Percentiles rank a stretch among this genome's conserved stretches.
These are phyloP conservation scores for Oryza coarctata DNA, from an alignment of 176 grass and related monocot genomes.

Conservation along the genomic window DNA sequence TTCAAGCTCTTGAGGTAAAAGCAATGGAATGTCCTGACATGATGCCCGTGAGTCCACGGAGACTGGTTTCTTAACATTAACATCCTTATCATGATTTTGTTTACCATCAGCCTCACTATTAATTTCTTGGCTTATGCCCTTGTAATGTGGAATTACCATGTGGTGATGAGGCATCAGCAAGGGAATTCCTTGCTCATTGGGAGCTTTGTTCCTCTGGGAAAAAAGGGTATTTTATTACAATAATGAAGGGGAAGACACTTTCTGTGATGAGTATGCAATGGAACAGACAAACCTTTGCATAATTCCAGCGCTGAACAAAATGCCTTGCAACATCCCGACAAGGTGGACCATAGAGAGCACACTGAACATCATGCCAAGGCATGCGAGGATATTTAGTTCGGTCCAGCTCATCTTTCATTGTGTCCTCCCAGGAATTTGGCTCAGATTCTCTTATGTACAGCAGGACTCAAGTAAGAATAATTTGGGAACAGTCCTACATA, in stretches of 20 bases:
- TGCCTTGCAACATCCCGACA: slow-evolving; percentile 93
- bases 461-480: slow-evolving; percentile 16
- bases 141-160: slow-evolving; percentile 93
- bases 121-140: slow-evolving; percentile 67
- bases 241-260: slow-evolving; percentile 1
- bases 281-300: slow-evolving; percentile 77
- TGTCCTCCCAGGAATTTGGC: slow-evolving; percentile 99
- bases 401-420: slow-evolving; percentile 93
- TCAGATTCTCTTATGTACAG: slow-evolving; percentile 77
- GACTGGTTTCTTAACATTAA: slow-evolving; percentile 37
- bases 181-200: slow-evolving; percentile 94
- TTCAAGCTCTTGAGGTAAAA: slow-evolving; percentile 87
- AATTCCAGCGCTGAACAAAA: slow-evolving; percentile 99
- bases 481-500: slow-evolving; percentile 3
- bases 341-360: slow-evolving; percentile 87
- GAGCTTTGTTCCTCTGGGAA: slow-evolving; percentile 89
- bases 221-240: slow-evolving; percentile 11
- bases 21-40: slow-evolving; percentile 70
- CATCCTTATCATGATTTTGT: slow-evolving; percentile 37
- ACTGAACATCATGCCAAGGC: slow-evolving; percentile 99
- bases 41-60: slow-evolving; percentile 48
- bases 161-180: slow-evolving; percentile 97
- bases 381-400: slow-evolving; percentile 95
- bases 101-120: slow-evolving; percentile 55
- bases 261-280: slow-evolving; percentile 14